Evolutionary conservation across 2,329 filamentous ascomycete genomes (phyloP).

Genomic region (Microdochium bolleyi): DNA sequence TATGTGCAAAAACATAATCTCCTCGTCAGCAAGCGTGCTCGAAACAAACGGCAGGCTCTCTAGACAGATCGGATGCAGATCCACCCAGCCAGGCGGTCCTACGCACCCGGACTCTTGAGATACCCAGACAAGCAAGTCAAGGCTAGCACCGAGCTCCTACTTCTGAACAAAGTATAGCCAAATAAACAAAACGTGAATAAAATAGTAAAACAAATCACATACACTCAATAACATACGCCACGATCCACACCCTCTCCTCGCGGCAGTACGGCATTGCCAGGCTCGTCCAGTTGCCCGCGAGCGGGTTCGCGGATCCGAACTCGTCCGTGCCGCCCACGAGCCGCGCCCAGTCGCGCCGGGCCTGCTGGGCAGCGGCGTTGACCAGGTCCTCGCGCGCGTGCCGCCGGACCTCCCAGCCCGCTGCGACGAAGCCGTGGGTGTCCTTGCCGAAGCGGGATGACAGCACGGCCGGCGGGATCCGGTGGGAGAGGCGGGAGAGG

Average conservation of each 20-base stretch:
- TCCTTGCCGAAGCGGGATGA: background rate
- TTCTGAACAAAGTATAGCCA: no score
- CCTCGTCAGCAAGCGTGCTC: no score
- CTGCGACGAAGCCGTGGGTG: background rate
- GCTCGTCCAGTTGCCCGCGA: background rate
- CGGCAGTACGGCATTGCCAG: background rate
- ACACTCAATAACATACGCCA: background rate
- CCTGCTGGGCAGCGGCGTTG: background rate
- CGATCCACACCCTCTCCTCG: background rate
- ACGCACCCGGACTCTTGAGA: no score
- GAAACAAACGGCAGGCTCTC: no score
- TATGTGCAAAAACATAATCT: background rate
- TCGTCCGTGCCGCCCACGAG: background rate
- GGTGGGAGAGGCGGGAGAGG: background rate
- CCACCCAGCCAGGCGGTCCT: no score
- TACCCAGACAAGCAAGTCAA: no score
- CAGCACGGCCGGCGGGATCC: no score
- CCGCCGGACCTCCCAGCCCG: background rate
- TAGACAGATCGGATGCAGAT: no score
- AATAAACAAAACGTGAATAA: no score
- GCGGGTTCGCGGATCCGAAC: background rate
- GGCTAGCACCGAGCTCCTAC: no score
- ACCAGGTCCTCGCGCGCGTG: background rate
- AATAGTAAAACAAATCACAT: background rate
- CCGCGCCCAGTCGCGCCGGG: background rate